phyloP scores from a whole-genome alignment of 2,329 filamentous ascomycete species.

The Botryotinia globosa region DNA sequence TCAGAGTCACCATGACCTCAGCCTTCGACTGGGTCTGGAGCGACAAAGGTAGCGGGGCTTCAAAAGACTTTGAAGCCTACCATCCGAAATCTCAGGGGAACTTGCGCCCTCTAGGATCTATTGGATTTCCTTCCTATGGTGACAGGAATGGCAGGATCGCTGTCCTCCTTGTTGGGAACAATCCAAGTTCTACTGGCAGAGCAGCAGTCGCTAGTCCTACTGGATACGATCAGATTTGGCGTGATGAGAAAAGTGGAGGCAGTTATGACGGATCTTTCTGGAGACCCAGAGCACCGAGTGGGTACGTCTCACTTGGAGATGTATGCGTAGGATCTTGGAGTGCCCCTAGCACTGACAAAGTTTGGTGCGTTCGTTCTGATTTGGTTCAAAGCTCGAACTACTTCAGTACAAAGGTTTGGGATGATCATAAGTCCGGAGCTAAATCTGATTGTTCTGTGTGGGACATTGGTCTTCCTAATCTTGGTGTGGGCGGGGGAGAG shows the following conservation, averaged over 20 bases:
- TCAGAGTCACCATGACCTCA: conserved; percentile 14
- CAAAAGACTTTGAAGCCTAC: neutral
- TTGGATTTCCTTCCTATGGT: neutral
- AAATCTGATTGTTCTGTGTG: neutral
- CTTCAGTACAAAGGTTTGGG: neutral
- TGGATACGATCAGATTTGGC: neutral
- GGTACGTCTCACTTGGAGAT: conserved; percentile 8
- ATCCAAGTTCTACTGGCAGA: neutral
- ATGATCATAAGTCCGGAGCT: neutral
- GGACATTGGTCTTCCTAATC: neutral
- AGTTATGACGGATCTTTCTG: neutral
- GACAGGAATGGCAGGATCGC: neutral
- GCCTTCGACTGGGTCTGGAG: neutral
- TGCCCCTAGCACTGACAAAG: neutral
- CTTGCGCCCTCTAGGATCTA: neutral
- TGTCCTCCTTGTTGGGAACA: neutral
- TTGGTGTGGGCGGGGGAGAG: neutral
- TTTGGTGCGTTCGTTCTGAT: conserved; percentile 4
- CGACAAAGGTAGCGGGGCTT: neutral
- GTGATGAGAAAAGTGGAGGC: neutral
- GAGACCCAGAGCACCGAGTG: neutral
- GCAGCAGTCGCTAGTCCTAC: conserved; percentile 4
- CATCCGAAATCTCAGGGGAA: neutral
- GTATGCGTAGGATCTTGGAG: neutral
- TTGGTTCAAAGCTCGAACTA: neutral